These are phyloP conservation scores for Cetradonia linearis DNA, from an alignment of 495 filamentous ascomycete species.

Conservation along the genomic window DNA sequence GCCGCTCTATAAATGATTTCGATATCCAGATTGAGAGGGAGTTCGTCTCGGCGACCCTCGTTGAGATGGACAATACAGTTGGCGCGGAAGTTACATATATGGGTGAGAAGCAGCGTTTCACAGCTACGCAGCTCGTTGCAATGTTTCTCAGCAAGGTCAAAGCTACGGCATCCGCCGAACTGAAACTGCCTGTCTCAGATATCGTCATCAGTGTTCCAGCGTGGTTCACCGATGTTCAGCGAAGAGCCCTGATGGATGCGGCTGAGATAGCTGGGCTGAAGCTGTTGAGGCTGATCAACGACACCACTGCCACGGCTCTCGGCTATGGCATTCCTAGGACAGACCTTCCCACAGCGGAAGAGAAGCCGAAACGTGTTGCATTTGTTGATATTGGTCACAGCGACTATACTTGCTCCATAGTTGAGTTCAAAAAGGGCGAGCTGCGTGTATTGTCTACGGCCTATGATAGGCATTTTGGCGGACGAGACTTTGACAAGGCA, in stretches of 20 bases:
- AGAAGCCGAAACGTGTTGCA: slow-evolving; percentile 84
- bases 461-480: slow-evolving; percentile 93
- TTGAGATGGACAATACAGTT: slow-evolving; percentile 86
- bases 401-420: slow-evolving; percentile 88
- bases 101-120: slow-evolving; percentile 89
- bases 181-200: slow-evolving; percentile 89
- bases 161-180: slow-evolving; percentile 72
- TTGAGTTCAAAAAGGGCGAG: slow-evolving; percentile 97
- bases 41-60: slow-evolving; percentile 76
- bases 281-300: slow-evolving; percentile 89
- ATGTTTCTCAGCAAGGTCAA: slow-evolving; percentile 96
- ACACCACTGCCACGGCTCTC: slow-evolving; percentile 91
- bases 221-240: slow-evolving; percentile 95
- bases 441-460: slow-evolving; percentile 87
- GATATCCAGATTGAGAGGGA: slow-evolving; percentile 87
- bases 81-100: slow-evolving; percentile 91
- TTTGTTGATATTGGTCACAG: slow-evolving; percentile 96
- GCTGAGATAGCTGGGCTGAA: slow-evolving; percentile 92
- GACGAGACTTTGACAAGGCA: slow-evolving; percentile 92
- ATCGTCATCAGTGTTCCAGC: slow-evolving; percentile 87
- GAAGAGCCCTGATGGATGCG: slow-evolving; percentile 80
- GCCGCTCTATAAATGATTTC: slow-evolving; percentile 75
- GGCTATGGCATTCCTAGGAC: slow-evolving; percentile 97
- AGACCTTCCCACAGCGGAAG: slow-evolving; percentile 77
- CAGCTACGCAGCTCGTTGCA: slow-evolving; percentile 78